Evolutionary conservation across 768 basidiomycete genomes (phyloP), one percentile per base, ranked within the genome.

Genomic region (Suillus sp.): DNA sequence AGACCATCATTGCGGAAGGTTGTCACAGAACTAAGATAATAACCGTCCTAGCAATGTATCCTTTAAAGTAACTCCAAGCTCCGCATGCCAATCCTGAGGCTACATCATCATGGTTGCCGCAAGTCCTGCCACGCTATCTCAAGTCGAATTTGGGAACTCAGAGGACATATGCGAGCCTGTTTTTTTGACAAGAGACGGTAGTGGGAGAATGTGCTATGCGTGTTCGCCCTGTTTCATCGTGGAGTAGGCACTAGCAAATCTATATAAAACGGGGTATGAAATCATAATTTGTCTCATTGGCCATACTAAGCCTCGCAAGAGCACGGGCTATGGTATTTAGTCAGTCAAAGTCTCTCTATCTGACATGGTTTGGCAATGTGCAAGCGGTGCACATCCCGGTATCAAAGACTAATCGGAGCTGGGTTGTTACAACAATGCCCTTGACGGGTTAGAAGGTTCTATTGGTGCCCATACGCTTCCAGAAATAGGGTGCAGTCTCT

Each of bases 381-480:
- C 50, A 20, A 18, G 18, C 18, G 10, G 10, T 11, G 30, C 37
- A 56, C 22, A 10, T 38, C 22, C 22, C 40, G 37, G 18, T 40
- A 37, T 37, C 35, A 56, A 25, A 37, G 35, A 38, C 22, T 8
- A 37, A 14, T 56, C n/a, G 35, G 35, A 35, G 25, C 37, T 27
- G 37, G 40, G 27, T 20, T 34, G 37, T 22, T 50, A 71, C 35
- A 66, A 30, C 11, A 64, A 65, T 7, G 63, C 66, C 47, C 60
- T 66, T 32, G 59, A 45, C 34, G 62, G 35, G 22, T 34, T 32
- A 14, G 18, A 40, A 27, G 6, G 16, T 62, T 34, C 40, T 25
- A 35, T n/a, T 22, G 65, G 37, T 38, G 81, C 82, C 88, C 88
- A 89, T 59, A 86, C 85, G 65, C 85, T 88, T 55, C 80, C 85